Evolutionary conservation across 2,329 filamentous ascomycete species (phyloP), one percentile per base, ranked within the genome.

Genomic region (Pyrenochaeta sp.): DNA sequence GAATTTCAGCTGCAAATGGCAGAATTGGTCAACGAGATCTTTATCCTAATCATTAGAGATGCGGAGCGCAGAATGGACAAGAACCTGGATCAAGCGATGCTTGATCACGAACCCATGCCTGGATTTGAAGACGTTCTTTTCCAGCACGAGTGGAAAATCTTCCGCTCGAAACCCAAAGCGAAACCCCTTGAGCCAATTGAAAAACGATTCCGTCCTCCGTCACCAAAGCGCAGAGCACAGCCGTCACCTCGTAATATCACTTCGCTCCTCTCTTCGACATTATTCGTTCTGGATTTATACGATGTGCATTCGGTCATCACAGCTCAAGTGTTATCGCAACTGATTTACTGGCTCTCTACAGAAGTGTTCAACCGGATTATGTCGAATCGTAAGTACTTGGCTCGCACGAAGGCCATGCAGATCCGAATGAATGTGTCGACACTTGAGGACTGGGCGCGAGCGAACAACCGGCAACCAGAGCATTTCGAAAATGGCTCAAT

Each of bases 321-420:
- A 14, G 85, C 92, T 1, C 95, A 99, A 72, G 92, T 98, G 52
- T 81, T 97, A 21, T 91, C 93, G 3, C 95, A 99, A 71, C 83
- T 99, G 1, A 83, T 98, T 39, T 99, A 97, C 78, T 99, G 95
- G 95, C 84, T 99, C 14, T 91, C 93, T 6, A 91, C 94, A 0
- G 95, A 99, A 77, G 85, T 98, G 7, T 99, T 99, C 80, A 99
- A 99, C 75, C 90, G 94, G 53, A 91, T 99, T 75, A 97, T 99
- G 91, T 94, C 91, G 27, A 97, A 96, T 69, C 87, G 92, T 61
- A 93, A 94, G 73, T 99, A 97, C 69, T 83, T 99, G 9, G 94
- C 95, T 5, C 86, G 95, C 47, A 99, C 95, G 15, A 99, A 99
- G 76, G 95, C 95, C 3, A 99, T 99, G 95, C 95, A 99, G 75